Conservation (phyloP, 2,329 filamentous ascomycete species). For the Penicillium sp. region DNA sequence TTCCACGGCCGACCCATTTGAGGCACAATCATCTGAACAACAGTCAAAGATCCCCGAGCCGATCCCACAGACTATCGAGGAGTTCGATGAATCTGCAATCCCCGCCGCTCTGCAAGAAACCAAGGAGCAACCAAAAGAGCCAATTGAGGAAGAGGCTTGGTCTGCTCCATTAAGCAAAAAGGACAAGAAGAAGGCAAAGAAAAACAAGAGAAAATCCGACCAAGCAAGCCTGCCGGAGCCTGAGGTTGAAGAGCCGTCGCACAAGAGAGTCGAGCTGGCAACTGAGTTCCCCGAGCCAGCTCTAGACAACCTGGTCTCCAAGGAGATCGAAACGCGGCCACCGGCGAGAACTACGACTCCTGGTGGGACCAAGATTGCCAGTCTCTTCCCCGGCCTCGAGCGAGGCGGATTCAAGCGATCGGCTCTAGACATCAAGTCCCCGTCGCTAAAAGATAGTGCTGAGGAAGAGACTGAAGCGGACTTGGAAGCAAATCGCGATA, state of each 20-base stretch:
- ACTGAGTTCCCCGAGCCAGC: conserved; percentile 2
- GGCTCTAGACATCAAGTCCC: conserved; percentile 22
- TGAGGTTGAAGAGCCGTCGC: conserved; percentile 11
- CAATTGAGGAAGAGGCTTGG: conserved; percentile 16
- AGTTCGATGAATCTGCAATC: conserved; percentile 34
- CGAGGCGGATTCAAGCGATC: conserved; percentile 37
- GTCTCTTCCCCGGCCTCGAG: conserved; percentile 41
- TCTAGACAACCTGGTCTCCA: conserved; percentile 15
- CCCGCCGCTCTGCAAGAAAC: conserved; percentile 28
- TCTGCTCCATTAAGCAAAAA: conserved; percentile 27
- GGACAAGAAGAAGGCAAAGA: conserved; percentile 34
- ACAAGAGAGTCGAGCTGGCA: conserved; percentile 14
- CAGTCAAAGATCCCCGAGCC: conserved; percentile 13
- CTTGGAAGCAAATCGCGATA: conserved; percentile 46
- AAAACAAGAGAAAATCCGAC: conserved; percentile 35
- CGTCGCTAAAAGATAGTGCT: conserved; percentile 43
- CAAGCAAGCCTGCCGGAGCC: conserved; percentile 18
- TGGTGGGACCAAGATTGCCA: conserved; percentile 35
- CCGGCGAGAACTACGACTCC: conserved; percentile 25
- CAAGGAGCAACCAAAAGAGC: conserved; percentile 4
- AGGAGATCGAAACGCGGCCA: conserved; percentile 26
- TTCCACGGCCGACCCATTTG: conserved; percentile 26
- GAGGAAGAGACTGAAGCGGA: conserved; percentile 42
- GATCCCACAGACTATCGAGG: conserved; percentile 25
- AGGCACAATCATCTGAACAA: conserved; percentile 28